Percentiles rank a stretch among this genome's conserved stretches.
These are phyloP conservation scores for Candida pini DNA, from an alignment of 805 yeast species.

Conservation along the genomic window DNA sequence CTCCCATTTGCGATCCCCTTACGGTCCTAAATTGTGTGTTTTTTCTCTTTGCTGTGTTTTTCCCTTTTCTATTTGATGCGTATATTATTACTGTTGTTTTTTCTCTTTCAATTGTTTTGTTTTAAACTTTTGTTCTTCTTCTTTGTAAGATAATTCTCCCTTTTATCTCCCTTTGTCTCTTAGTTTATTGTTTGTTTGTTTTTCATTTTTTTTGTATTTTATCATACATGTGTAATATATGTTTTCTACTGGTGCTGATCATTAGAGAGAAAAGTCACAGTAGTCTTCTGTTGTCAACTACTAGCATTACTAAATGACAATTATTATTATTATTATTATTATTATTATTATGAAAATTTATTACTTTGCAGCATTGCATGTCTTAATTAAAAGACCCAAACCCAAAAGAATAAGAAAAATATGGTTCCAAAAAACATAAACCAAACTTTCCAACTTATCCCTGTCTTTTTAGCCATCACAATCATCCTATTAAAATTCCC, in stretches of 20 bases:
- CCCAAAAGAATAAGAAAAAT: slow-evolving; percentile 40
- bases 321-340: no score
- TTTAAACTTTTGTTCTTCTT: no score
- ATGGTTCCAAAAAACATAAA: slow-evolving; percentile 38
- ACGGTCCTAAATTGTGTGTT: no score
- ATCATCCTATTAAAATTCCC: slow-evolving; percentile 53
- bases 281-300: no score
- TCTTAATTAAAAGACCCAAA: slow-evolving; percentile 26
- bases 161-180: neutral
- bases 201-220: neutral
- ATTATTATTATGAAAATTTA: no score
- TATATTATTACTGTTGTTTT: no score
- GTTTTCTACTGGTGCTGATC: no score
- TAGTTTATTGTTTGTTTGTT: neutral
- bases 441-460: slow-evolving; percentile 65
- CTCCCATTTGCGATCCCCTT: no score
- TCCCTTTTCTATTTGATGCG: neutral
- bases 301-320: no score
- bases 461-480: slow-evolving; percentile 57
- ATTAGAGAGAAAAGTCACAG: no score
- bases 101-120: no score
- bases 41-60: neutral
- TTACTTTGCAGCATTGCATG: neutral
- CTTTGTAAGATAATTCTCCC: neutral
- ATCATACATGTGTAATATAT: no score